These are phyloP conservation scores for Mucor piriformis DNA, from an alignment of 371 early-diverging fungal species.

Conservation along the genomic window DNA sequence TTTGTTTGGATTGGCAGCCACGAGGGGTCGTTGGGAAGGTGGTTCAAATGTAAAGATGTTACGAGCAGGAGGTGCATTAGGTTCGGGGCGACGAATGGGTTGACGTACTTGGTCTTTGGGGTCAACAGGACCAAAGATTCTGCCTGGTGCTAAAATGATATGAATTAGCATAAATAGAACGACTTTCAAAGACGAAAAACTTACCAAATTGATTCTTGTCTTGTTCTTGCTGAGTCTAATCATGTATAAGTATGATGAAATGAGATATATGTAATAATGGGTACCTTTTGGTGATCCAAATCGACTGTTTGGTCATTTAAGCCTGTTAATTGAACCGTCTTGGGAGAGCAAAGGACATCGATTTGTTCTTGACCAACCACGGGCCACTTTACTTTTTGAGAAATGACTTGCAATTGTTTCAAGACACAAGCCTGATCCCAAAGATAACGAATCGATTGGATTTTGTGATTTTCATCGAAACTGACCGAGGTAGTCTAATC, in stretches of 20 bases:
- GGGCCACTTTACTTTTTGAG: constrained; percentile 38
- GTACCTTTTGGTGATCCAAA: constrained; percentile 25
- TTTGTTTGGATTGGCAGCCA: constrained; percentile 33
- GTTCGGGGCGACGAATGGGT: constrained; percentile 27
- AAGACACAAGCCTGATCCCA: constrained; percentile 55
- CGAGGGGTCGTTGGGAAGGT: constrained; percentile 33
- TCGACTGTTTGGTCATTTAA: constrained; percentile 23
- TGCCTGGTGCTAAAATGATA: constrained; percentile 30
- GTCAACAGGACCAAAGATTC: constrained; percentile 44
- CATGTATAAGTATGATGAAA: not conserved
- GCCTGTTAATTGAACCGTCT: constrained; percentile 13
- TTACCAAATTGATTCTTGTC: constrained; percentile 4
- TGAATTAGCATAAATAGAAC: not conserved
- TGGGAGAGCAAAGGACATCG: constrained; percentile 28
- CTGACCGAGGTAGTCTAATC: constrained; percentile 41
- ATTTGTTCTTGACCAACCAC: constrained; percentile 40
- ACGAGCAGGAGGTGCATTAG: constrained; percentile 30
- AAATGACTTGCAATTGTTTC: constrained; percentile 42
- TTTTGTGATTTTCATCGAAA: constrained; percentile 32
- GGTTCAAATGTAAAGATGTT: constrained; percentile 53
- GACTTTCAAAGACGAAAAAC: not conserved
- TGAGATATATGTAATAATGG: not conserved
- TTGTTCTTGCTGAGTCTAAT: constrained; percentile 7
- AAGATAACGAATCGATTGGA: constrained; percentile 36
- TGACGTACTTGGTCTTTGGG: constrained; percentile 42